Base-by-base conservation (phyloP, 2,329 filamentous ascomycete genomes). In the Davidsoniella neocaledoniae region DNA sequence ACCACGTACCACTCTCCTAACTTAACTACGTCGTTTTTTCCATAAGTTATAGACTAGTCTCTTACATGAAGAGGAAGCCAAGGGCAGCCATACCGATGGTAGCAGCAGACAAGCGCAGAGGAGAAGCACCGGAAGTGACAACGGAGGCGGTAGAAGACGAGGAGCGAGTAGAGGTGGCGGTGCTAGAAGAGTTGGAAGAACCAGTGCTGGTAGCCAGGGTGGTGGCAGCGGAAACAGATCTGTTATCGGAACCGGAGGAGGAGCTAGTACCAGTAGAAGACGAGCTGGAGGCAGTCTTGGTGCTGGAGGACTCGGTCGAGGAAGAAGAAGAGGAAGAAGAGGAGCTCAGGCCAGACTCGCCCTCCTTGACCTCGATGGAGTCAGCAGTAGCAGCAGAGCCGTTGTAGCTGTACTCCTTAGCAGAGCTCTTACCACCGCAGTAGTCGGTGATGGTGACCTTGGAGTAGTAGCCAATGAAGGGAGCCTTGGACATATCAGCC, bases 401-500 rank as follows among this genome's bases (percentile, higher is more conserved):
- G 17, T 61, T 58, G 58, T 70, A 78, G 53, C 64, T 58, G 66
- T 78, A 78, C 64, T 72, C 63, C 56, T 50, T 55, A 53, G 60
- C 61, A 51, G 66, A 58, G 47, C 64, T 64, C 49, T 62, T 59
- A 55, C 69, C 69, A 60, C 73, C 73, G 59, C 66, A 66, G 63
- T 71, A 74, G 65, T 78, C 73, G 57, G 63, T 59, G 54, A 78
- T 70, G 55, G 62, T 68, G 56, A 77, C 61, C 59, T 64, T 68
- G 67, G 75, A 67, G 72, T 77, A 77, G 67, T 71, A 71, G 58
- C 66, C 74, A 49, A 63, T 59, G 65, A 73, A 76, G 52, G 74
- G 74, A 53, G 62, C 71, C 57, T 73, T 56, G 56, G 56, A 57
- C 59, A 74, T 76, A 60, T 76, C 63, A 56, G 73, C 58, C 60